Evolutionary conservation across 805 yeast genomes (phyloP).

Genomic region (Clavispora vitiphila): DNA sequence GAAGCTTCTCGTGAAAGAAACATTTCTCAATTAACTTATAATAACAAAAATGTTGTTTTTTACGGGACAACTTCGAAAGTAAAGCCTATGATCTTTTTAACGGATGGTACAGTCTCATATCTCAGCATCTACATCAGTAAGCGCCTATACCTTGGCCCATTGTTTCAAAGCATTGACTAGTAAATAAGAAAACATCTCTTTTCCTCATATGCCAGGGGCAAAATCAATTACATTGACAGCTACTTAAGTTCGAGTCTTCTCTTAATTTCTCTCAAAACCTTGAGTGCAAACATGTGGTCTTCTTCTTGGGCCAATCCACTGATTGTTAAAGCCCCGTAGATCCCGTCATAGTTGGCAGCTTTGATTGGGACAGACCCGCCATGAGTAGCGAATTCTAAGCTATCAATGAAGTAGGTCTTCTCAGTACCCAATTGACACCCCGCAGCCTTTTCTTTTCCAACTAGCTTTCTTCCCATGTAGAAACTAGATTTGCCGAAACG

Average conservation of each 20-base stretch:
- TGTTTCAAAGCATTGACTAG: too few relatives aligned
- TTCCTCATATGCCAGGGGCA: too few relatives aligned
- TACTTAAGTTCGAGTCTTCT: background rate
- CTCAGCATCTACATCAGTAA: too few relatives aligned
- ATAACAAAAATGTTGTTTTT: too few relatives aligned
- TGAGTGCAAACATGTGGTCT: slow-evolving; percentile 47
- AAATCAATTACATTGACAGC: too few relatives aligned
- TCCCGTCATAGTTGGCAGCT: slow-evolving; percentile 27
- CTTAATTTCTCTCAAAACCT: slow-evolving; percentile 19
- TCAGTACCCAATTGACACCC: slow-evolving; percentile 22
- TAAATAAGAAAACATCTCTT: too few relatives aligned
- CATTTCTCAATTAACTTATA: too few relatives aligned
- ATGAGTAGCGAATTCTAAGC: slow-evolving; percentile 44
- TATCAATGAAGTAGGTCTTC: slow-evolving; percentile 33
- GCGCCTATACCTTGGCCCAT: too few relatives aligned
- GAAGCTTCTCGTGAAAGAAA: slow-evolving; percentile 10
- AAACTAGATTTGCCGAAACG: slow-evolving; percentile 47
- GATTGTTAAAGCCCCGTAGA: slow-evolving; percentile 47
- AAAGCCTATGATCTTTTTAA: too few relatives aligned
- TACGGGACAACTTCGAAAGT: too few relatives aligned
- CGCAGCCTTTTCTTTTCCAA: slow-evolving; percentile 22
- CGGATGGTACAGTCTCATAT: too few relatives aligned
- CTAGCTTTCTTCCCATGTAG: slow-evolving; percentile 41
- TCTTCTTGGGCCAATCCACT: slow-evolving; percentile 54
- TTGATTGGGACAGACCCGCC: slow-evolving; percentile 56